Percentiles rank a stretch among this genome's conserved stretches.
Conservation (phyloP, 1,284 basidiomycete species). For the Termitomyces sp. region DNA sequence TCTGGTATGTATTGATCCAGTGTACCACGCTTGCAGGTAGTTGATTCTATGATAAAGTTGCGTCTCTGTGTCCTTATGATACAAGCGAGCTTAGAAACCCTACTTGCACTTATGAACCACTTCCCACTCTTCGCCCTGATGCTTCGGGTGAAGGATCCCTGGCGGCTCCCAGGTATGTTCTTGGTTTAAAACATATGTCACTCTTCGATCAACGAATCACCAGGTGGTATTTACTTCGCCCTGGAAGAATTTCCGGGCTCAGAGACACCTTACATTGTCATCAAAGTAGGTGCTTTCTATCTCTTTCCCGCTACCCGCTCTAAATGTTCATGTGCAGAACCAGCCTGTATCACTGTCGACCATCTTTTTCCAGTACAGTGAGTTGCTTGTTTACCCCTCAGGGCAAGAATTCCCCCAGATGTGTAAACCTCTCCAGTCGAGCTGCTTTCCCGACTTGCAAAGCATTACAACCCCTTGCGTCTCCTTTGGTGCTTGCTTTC, state of each 20-base stretch:
- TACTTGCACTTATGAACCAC: conserved; percentile 78
- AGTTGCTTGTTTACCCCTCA: conserved; percentile 14
- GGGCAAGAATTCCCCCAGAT: background rate
- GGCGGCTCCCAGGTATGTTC: conserved; percentile 69
- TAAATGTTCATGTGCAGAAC: conserved; percentile 26
- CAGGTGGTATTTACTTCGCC: conserved; percentile 34
- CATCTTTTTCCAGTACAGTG: conserved; percentile 48
- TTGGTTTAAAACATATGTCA: background rate
- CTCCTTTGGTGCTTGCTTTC: conserved; percentile 36
- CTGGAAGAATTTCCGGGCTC: conserved; percentile 1
- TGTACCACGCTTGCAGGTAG: background rate
- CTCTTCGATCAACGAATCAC: background rate
- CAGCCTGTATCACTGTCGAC: conserved; percentile 36
- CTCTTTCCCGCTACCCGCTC: background rate
- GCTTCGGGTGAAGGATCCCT: conserved; percentile 82
- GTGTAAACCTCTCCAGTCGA: conserved; percentile 27
- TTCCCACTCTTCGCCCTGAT: conserved; percentile 90
- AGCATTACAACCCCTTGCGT: conserved; percentile 45
- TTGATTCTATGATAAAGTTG: conserved; percentile 36
- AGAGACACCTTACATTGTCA: conserved; percentile 4
- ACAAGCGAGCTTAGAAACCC: conserved; percentile 58
- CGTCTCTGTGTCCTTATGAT: conserved; percentile 55
- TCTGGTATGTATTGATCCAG: conserved; percentile 36
- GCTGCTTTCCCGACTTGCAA: conserved; percentile 38
- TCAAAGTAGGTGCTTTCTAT: conserved; percentile 8